phyloP scores from a whole-genome alignment of 116 monocot species.

The Dioscorea cayenensis region DNA sequence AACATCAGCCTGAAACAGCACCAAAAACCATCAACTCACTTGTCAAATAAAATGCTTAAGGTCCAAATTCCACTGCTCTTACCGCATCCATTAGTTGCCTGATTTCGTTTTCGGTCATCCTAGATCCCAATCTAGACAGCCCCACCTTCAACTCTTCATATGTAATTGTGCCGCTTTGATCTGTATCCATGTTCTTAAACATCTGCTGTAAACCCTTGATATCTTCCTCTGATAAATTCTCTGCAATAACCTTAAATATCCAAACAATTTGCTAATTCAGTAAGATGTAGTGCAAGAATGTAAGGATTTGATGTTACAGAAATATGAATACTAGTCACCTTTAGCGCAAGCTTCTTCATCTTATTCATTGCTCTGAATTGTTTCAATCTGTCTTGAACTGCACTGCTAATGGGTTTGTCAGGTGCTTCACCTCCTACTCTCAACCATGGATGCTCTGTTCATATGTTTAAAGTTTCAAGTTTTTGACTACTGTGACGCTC shows the following conservation, averaged over 20 bases:
- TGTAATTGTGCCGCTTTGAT: slow-evolving; percentile 70
- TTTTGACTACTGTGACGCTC: neutral
- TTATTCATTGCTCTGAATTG: slow-evolving; percentile 82
- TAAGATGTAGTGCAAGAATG: neutral
- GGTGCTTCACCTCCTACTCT: slow-evolving; percentile 45
- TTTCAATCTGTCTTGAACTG: slow-evolving; percentile 56
- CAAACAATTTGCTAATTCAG: neutral
- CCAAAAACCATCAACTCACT: neutral
- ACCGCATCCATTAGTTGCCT: slow-evolving; percentile 83
- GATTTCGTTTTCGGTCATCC: slow-evolving; percentile 60
- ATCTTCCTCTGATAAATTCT: slow-evolving; percentile 69
- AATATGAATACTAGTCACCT: slow-evolving; percentile 14
- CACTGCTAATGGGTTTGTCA: slow-evolving; percentile 54
- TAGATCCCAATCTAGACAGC: slow-evolving; percentile 63
- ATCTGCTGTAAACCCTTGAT: slow-evolving; percentile 80
- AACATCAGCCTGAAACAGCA: slow-evolving; percentile 59
- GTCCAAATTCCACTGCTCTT: slow-evolving; percentile 6
- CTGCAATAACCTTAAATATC: slow-evolving; percentile 61
- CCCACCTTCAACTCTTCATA: slow-evolving; percentile 72
- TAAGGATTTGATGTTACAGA: neutral
- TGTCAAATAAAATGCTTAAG: neutral
- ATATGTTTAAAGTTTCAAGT: neutral
- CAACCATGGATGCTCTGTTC: slow-evolving; percentile 55
- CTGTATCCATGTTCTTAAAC: slow-evolving; percentile 88
- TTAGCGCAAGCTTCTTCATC: slow-evolving; percentile 59